Evolutionary conservation across 75 land plant species (phyloP), one percentile per base, ranked within the genome.

Genomic region (Larix kaempferi): DNA sequence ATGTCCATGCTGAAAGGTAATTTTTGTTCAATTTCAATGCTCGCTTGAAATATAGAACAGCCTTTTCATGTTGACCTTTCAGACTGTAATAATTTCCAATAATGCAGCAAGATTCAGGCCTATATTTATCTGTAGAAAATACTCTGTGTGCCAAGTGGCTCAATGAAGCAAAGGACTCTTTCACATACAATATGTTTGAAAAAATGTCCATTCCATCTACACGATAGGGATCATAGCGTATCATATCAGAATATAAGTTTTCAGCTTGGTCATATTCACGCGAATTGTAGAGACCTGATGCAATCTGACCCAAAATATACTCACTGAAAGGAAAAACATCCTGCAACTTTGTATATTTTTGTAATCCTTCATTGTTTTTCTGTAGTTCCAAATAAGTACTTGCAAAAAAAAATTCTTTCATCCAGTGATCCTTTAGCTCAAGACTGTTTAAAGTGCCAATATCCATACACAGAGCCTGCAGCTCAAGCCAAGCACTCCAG

Each of bases 401-500:
- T 37, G 95, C 98, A 65, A 95, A 78, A 76, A 97, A 97, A 66
- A 95, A 97, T 71, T 94, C 99, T 69, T 97, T 94, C 98, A 97
- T 94, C 99, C 99, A 97, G 79, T 97, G 98, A 57, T 92, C 92
- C 59, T 83, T 87, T 27, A 97, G 81, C 82, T 82, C 85, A 22
- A 97, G 84, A 76, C 85, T 86, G 66, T 81, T 89, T 74, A 97
- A 78, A 7, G 82, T 86, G 65, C 93, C 91, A 35, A 81, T 72
- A 59, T 91, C 89, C 55, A 88, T 88, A 77, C 98, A 97, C 39
- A 97, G 78, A 29, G 93, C 86, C 83, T 92, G 95, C n/a, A 97
- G 88, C 78, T 97, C 95, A 56, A 86, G 85, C 99, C 99, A 97
- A 21, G 99, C 99, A 78, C 84, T 89, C 99, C 99, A 97, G 76